Base-by-base conservation (phyloP, 2,329 filamentous ascomycete species). In the Cladorrhinum sp. region DNA sequence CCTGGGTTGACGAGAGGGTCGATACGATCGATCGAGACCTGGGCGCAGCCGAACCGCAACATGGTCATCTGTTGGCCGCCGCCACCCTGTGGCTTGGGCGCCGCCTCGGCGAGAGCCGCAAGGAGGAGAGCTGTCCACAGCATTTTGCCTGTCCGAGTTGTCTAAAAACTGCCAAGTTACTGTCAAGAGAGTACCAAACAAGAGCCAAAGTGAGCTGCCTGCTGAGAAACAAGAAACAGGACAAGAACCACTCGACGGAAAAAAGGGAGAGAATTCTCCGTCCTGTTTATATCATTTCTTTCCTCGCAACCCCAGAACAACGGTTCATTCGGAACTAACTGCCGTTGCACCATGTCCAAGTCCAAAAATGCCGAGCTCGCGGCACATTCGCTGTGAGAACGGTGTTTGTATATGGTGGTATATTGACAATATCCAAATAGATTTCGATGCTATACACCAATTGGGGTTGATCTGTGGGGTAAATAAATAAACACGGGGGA, bases 11-110 rank as follows among this genome's bases (percentile, higher is more conserved):
- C 73, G 6, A 74, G 67, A 3, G 72, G 73, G 62, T 74, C 73
- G 24, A 74, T 65, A 0, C 73, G 67, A 64, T 75, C 72, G 56
- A 85, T 75, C 60, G 83, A 83, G 61, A 83, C 76, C 64, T 79
- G 77, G 29, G 81, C 79, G 69, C 80, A 66, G 5, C 75, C 75
- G 54, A 67, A 67, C 12, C 38, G 57, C 3, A 60, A 29, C 63
- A 66, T 65, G 61, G 72, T 73, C 20, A 66, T 55, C 18, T 67
- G 66, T 29, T 55, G 49, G 52, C 25, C 51, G 4, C 62, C 62
- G 50, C 63, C 62, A 16, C 67, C 68, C 8, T 69, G 70, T 18
- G 71, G 66, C 56, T 71, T 66, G 27, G 71, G 72, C 9, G 68
- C 66, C 51, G 71, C 71, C 48, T 69, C 66, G 53, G 63, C 69